These are phyloP conservation scores for Clonostachys byssicola DNA, from an alignment of 2,329 filamentous ascomycete genomes.

Conservation along the genomic window DNA sequence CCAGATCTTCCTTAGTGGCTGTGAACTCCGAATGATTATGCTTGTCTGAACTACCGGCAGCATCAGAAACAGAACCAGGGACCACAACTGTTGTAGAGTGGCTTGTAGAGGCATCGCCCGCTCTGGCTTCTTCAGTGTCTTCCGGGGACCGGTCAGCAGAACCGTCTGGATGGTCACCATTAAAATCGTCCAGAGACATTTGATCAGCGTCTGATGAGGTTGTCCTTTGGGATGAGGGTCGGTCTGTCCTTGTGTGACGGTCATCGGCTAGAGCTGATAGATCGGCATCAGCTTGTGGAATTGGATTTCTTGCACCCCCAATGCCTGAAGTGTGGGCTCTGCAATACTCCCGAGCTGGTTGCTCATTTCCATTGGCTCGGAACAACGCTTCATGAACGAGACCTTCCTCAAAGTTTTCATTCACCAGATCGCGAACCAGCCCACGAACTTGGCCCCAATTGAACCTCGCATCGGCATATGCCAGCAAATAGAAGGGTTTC, in stretches of 20 bases:
- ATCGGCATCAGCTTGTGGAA: constrained; percentile 56
- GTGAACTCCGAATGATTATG: constrained; percentile 8
- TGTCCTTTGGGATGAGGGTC: constrained; percentile 14
- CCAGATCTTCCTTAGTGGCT: constrained; percentile 68
- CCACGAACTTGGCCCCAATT: constrained; percentile 32
- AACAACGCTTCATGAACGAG: constrained; percentile 78
- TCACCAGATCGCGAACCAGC: constrained; percentile 23
- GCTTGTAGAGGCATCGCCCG: too few species aligned
- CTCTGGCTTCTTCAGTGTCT: constrained; percentile 9
- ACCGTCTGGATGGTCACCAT: constrained; percentile 19
- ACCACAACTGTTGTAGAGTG: neutral
- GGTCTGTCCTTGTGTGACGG: constrained; percentile 6
- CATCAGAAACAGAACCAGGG: neutral
- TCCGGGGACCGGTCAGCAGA: constrained; percentile 15
- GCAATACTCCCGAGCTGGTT: constrained; percentile 70
- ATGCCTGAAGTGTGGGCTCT: constrained; percentile 53
- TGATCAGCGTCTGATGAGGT: constrained; percentile 22
- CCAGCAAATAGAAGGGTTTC: constrained; percentile 32
- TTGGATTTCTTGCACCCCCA: constrained; percentile 60
- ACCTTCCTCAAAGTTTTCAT: constrained; percentile 39
- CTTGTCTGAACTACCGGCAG: neutral
- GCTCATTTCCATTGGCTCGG: constrained; percentile 66
- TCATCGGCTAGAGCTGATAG: constrained; percentile 20
- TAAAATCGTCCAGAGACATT: constrained; percentile 29
- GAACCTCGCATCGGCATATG: constrained; percentile 37